Evolutionary conservation across 108 stramenopile genomes (phyloP), one percentile per base, ranked within the genome.

Genomic region (Parietichytrium sp.): DNA sequence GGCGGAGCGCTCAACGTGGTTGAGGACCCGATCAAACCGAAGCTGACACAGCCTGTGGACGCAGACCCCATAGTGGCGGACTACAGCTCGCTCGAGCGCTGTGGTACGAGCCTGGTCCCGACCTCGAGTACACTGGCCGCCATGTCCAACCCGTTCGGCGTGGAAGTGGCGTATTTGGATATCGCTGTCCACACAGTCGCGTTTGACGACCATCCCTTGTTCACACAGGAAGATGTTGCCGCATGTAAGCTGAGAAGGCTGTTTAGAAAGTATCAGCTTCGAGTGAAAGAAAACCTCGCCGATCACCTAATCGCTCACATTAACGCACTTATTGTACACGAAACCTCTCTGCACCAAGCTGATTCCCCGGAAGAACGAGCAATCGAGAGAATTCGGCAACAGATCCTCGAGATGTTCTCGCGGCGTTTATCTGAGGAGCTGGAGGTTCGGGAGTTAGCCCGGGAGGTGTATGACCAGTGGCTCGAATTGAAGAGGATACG

Each of bases 371-470:
- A n/a, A n/a, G n/a, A n/a, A n/a, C n/a, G n/a, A n/a, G n/a, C n/a
- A n/a, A n/a, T n/a, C n/a, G n/a, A n/a, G n/a, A n/a, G n/a, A n/a
- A 42, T 72, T 1, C 33, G 20, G 45, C 36, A 42, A 20, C 61
- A 72, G 25, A 72, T 72, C 20, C 61, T 72, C 20, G 61, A 72
- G 38, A 72, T 72, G 61, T 72, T 72, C 61, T 72, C 61, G 45
- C 61, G 61, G 6, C 29, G 61, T n/a, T 20, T 72, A 1, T 72
- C 61, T 25, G 61, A 72, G 2, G 61, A 72, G 61, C 61, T 72
- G n/a, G 61, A 72, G 42, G 38, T 72, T 15, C 61, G 61, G 6
- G 61, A 72, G 33, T 25, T 72, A 6, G 45, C 61, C 38, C 36
- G 25, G 45, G 61, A 72, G 33, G 45, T 42, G 13, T 27, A 72